Percentiles rank a stretch among this genome's conserved stretches.
phyloP scores from a whole-genome alignment of 2,329 filamentous ascomycete species.

The Periconia sp. region DNA sequence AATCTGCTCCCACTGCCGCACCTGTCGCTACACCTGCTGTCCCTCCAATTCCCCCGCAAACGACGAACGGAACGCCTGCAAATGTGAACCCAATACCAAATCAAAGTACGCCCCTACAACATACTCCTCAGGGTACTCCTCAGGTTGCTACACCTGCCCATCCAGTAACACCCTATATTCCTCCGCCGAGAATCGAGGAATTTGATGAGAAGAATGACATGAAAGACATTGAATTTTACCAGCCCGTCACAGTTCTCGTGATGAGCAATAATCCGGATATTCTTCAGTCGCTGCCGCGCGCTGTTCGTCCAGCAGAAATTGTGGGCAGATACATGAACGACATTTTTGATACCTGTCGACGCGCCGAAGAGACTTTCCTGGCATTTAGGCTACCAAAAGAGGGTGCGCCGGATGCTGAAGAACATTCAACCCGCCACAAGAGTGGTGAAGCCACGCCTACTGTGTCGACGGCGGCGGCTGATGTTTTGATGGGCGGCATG shows the following conservation, averaged over 20 bases:
- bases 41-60: slow-evolving; percentile 1
- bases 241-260: slow-evolving; percentile 72
- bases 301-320: slow-evolving; percentile 55
- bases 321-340: slow-evolving; percentile 48
- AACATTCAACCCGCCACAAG: slow-evolving; percentile 17
- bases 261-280: slow-evolving; percentile 58
- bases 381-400: slow-evolving; percentile 60
- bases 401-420: slow-evolving; percentile 33
- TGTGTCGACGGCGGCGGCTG: slow-evolving; percentile 22
- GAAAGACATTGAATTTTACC: slow-evolving; percentile 60
- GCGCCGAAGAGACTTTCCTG: slow-evolving; percentile 62
- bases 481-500: slow-evolving; percentile 20
- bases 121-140: slow-evolving; percentile 4
- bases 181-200: slow-evolving; percentile 42
- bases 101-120: not conserved
- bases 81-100: slow-evolving; percentile 2
- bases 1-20: slow-evolving; percentile 15
- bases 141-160: slow-evolving; percentile 15
- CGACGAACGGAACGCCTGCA: too few species aligned
- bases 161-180: slow-evolving; percentile 22
- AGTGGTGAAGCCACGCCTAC: slow-evolving; percentile 29
- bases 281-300: slow-evolving; percentile 61
- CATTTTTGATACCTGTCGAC: slow-evolving; percentile 61
- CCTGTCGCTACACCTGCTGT: slow-evolving; percentile 13
- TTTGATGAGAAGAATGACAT: slow-evolving; percentile 54